These are phyloP conservation scores for Saccharomycopsis sp. DNA, from an alignment of 805 yeast species.

Conservation along the genomic window DNA sequence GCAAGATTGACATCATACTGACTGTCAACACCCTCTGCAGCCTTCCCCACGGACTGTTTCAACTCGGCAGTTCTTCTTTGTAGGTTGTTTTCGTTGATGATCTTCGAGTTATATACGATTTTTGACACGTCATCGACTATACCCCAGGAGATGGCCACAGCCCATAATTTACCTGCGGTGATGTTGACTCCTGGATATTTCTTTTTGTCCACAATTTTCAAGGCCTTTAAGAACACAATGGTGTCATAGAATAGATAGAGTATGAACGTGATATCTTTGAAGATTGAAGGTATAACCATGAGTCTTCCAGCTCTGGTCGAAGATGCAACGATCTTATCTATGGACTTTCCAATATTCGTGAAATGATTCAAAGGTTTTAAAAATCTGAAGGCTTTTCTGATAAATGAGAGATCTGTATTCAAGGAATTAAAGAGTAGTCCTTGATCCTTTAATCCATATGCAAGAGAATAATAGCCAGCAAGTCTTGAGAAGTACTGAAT, in stretches of 20 bases:
- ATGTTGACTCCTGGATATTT: slow-evolving; percentile 9
- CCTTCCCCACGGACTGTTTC: background rate
- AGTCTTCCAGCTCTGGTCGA: background rate
- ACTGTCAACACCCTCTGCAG: background rate
- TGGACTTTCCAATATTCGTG: slow-evolving; percentile 11
- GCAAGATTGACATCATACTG: background rate
- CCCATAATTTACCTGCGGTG: slow-evolving; percentile 13
- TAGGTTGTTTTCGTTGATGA: background rate
- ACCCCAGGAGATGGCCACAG: slow-evolving; percentile 13
- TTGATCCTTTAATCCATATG: background rate
- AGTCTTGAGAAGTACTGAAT: slow-evolving; percentile 16
- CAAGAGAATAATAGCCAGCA: slow-evolving; percentile 4
- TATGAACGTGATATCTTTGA: slow-evolving; percentile 8
- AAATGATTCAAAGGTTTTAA: slow-evolving; percentile 19
- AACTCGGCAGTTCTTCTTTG: background rate
- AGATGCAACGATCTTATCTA: background rate
- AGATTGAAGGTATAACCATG: background rate
- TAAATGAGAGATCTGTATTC: slow-evolving; percentile 11
- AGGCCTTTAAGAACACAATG: slow-evolving; percentile 8
- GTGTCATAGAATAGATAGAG: slow-evolving; percentile 17
- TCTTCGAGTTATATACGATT: background rate
- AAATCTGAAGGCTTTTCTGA: slow-evolving; percentile 16
- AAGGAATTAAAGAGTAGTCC: background rate
- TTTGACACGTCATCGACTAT: slow-evolving; percentile 4
- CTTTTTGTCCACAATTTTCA: slow-evolving; percentile 5